Evolutionary conservation across 2,329 filamentous ascomycete species (phyloP).

Genomic region (Fusarium sp.): DNA sequence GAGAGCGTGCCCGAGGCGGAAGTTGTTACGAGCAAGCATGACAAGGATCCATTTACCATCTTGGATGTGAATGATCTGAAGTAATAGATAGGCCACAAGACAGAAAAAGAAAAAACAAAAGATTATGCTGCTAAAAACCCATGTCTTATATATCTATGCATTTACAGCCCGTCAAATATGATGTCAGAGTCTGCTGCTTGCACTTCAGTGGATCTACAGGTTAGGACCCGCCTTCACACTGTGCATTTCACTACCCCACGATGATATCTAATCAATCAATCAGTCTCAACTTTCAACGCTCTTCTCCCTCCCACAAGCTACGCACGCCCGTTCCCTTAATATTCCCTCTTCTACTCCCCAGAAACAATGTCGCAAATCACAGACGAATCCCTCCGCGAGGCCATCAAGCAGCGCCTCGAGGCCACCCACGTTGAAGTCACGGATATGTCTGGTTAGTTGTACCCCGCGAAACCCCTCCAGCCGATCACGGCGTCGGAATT

Average conservation of each 20-base stretch:
- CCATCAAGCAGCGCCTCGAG: constrained; percentile 76
- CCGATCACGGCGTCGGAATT: constrained; percentile 16
- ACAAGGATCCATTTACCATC: constrained; percentile 90
- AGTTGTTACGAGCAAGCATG: constrained; percentile 81
- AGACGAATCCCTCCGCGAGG: constrained; percentile 75
- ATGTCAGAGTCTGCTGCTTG: neutral
- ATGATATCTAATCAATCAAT: constrained; percentile 58
- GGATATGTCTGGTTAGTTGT: constrained; percentile 84
- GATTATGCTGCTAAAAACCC: neutral
- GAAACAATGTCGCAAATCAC: constrained; percentile 73
- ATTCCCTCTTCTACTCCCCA: neutral
- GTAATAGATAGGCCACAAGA: neutral
- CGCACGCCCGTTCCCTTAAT: constrained; percentile 1
- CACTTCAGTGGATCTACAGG: neutral
- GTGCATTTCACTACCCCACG: constrained; percentile 38
- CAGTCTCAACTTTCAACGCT: constrained; percentile 39
- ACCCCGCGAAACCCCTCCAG: constrained; percentile 31
- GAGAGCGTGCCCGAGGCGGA: constrained; percentile 64
- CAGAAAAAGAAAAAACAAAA: neutral
- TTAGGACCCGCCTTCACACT: constrained; percentile 28
- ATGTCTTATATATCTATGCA: neutral
- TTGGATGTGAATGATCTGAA: constrained; percentile 63
- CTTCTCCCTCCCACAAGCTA: constrained; percentile 7
- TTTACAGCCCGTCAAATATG: neutral
- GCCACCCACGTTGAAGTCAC: constrained; percentile 88